Evolutionary conservation across 805 yeast species (phyloP), one percentile per base, ranked within the genome.

Genomic region (Soucietia sequanensis): DNA sequence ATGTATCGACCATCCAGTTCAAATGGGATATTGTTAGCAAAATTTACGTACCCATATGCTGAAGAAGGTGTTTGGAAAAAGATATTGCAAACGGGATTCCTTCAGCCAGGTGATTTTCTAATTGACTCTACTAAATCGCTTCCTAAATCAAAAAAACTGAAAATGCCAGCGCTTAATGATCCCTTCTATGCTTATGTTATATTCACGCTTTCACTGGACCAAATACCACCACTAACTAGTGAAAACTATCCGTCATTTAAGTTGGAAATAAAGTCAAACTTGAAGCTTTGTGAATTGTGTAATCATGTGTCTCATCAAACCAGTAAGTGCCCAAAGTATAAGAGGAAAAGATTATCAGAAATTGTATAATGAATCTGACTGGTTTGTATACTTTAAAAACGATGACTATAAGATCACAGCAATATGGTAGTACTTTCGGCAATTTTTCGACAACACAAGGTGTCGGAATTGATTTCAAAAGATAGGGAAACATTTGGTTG

Each of bases 281-380:
- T 27, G 11, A 16, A 27, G 22, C 11, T 9, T 2, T 27, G 31
- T 27, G 31, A 16, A 27, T 9, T n/a, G 11, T 27, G 31, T 11
- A 20, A 16, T 5, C 20, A 19, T 27, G 31, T 27, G n/a, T 27
- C 31, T 8, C 31, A 27, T 19, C 31, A 27, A 27, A 17, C 31
- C 22, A 17, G 22, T 6, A 16, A 13, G 20, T 27, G 31, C 14
- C 31, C 27, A n/a, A 16, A 25, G 13, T 12, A 11, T 21, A 21
- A 7, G 9, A 21, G 23, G 9, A 21, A 10, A 10, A 7, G 23
- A 8, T 21, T 21, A 7, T 21, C 23, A 10, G 10, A 8, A 21
- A 7, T 10, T 21, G 10, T 21, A 21, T 21, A 10, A 21, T 7
- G 9, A 8, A 21, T 21, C 9, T 8, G 10, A 7, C 7, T 7